phyloP scores from a whole-genome alignment of 352 stramenopile genomes.

The Phytopythium montanum region DNA sequence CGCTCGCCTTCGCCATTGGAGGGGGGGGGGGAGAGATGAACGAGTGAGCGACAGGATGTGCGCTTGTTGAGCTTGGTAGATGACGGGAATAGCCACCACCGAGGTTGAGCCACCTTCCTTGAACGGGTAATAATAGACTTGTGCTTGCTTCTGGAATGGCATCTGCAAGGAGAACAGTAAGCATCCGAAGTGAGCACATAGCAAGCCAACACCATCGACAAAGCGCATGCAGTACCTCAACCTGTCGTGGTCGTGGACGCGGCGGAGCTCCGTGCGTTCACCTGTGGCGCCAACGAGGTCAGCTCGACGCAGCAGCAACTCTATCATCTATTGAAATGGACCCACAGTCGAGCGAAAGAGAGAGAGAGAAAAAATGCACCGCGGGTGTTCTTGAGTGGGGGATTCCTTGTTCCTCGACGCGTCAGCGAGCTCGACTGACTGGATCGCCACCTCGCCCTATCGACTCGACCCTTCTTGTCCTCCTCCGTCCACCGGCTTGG shows the following conservation, averaged over 20 bases:
- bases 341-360: background rate
- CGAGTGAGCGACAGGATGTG: background rate
- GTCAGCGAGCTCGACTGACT: background rate
- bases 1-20: conserved; percentile 1
- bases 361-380: conserved; percentile 5
- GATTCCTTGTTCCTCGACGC: background rate
- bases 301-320: conserved; percentile 1
- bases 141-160: background rate
- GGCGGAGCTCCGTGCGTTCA: background rate
- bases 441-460: background rate
- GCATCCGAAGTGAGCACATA: background rate
- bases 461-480: background rate
- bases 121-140: background rate
- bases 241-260: background rate
- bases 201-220: background rate
- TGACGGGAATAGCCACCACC: conserved; percentile 2
- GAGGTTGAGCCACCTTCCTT: background rate
- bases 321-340: conserved; percentile 7
- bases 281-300: background rate
- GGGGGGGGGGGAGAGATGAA: background rate
- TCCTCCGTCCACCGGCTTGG: background rate
- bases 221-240: background rate
- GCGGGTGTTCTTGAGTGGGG: background rate
- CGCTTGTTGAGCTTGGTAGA: too few relatives aligned
- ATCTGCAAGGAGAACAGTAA: background rate